These are phyloP conservation scores for Fragaria ananassa DNA, from an alignment of 306 rosid species.

Conservation along the genomic window DNA sequence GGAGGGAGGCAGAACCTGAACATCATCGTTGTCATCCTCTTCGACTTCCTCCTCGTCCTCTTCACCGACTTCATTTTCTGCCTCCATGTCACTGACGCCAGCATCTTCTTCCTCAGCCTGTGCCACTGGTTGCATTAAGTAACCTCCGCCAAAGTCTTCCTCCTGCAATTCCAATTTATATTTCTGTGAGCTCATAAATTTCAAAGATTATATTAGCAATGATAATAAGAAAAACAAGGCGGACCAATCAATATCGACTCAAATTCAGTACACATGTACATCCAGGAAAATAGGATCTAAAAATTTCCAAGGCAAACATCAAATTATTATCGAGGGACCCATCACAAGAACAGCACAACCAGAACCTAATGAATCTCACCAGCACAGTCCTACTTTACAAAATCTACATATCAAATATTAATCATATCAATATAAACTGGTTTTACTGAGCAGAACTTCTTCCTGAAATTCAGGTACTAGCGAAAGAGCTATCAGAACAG, in stretches of 20 bases:
- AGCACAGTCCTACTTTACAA: not conserved
- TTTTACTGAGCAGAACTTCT: not conserved
- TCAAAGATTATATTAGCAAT: not conserved
- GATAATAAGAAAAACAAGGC: not conserved
- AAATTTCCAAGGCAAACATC: not conserved
- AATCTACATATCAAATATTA: not conserved
- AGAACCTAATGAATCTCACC: not conserved
- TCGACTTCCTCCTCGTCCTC: constrained; percentile 58
- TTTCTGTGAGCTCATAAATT: not conserved
- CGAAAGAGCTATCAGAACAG: not conserved
- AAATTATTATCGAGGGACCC: not conserved
- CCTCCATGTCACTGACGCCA: constrained; percentile 44
- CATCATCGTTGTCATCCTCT: constrained; percentile 42
- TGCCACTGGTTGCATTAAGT: constrained; percentile 77
- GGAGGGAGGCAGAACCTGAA: constrained; percentile 55
- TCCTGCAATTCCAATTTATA: constrained; percentile 49
- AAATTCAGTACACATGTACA: not conserved
- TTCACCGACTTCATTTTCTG: constrained; percentile 48
- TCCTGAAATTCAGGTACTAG: not conserved
- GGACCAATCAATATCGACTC: not conserved
- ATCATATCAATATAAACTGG: not conserved
- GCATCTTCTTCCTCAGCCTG: constrained; percentile 53
- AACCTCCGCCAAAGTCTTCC: constrained; percentile 74
- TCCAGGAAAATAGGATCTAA: constrained; percentile 3
- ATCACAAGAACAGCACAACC: not conserved